phyloP scores from a whole-genome alignment of 495 filamentous ascomycete genomes.

The Hyaloscypha finlandica region DNA sequence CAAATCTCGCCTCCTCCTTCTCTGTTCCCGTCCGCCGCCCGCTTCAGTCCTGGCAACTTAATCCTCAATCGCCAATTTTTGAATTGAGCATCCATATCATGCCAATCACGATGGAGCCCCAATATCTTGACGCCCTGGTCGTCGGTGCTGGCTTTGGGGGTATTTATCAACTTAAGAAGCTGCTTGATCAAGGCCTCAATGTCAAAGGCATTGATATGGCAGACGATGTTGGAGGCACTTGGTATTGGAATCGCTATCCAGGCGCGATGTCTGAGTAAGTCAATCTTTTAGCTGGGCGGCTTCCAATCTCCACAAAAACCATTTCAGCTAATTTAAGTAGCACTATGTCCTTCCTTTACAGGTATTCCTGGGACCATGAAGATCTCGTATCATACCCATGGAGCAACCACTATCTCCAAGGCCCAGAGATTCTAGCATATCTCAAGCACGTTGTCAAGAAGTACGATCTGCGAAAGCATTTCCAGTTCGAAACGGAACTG shows the following conservation, averaged over 20 bases:
- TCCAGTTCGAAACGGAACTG: constrained; percentile 34
- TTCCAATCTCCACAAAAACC: too few species aligned
- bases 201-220: constrained; percentile 66
- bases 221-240: constrained; percentile 61
- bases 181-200: constrained; percentile 38
- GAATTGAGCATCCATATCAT: too few species aligned
- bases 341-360: constrained; percentile 54
- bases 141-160: constrained; percentile 43
- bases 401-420: constrained; percentile 37
- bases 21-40: too few species aligned
- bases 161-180: constrained; percentile 40
- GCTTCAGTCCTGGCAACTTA: too few species aligned
- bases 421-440: constrained; percentile 60
- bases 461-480: constrained; percentile 54
- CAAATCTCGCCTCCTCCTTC: too few species aligned
- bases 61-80: too few species aligned
- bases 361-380: constrained; percentile 53
- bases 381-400: constrained; percentile 53
- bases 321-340: constrained; percentile 37
- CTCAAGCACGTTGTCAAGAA: constrained; percentile 54
- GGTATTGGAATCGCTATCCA: constrained; percentile 60
- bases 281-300: too few species aligned
- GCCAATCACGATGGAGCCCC: too few species aligned
- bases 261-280: constrained; percentile 39
- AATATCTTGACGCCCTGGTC: constrained; percentile 34